Evolutionary conservation across 495 filamentous ascomycete species (phyloP).

Genomic region (Halenospora varia): DNA sequence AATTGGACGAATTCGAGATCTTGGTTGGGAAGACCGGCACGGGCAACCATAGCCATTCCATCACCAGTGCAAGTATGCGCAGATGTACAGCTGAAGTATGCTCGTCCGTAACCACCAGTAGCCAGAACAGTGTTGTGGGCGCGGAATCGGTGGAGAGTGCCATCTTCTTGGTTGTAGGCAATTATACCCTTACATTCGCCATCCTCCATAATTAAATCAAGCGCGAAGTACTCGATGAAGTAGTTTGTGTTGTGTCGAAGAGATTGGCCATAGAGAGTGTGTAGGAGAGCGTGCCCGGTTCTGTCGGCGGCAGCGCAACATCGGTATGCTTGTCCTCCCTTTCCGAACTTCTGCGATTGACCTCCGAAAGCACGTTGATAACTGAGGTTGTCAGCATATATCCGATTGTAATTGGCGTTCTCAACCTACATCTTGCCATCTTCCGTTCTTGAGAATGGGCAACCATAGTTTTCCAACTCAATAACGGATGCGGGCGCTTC

Average conservation of each 20-base stretch:
- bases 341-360: conserved; percentile 90
- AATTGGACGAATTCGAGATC: conserved; percentile 99
- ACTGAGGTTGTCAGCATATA: conserved; percentile 28
- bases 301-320: conserved; percentile 92
- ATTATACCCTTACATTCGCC: conserved; percentile 94
- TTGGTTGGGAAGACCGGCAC: conserved; percentile 96
- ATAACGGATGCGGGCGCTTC: conserved; percentile 89
- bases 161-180: conserved; percentile 97
- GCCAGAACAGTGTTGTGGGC: conserved; percentile 94
- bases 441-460: conserved; percentile 95
- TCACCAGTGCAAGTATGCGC: conserved; percentile 98
- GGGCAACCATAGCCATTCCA: conserved; percentile 97
- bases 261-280: conserved; percentile 98
- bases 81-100: conserved; percentile 96
- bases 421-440: conserved; percentile 72
- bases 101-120: conserved; percentile 93
- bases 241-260: conserved; percentile 97
- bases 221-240: conserved; percentile 98
- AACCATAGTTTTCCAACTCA: conserved; percentile 96
- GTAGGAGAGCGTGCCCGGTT: conserved; percentile 93
- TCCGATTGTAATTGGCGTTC: background rate
- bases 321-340: conserved; percentile 95
- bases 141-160: conserved; percentile 92
- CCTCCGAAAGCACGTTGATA: conserved; percentile 98
- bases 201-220: conserved; percentile 94